Evolutionary conservation across 2,329 filamentous ascomycete species (phyloP), one percentile per base, ranked within the genome.

Genomic region (Tetracladium maxilliforme): DNA sequence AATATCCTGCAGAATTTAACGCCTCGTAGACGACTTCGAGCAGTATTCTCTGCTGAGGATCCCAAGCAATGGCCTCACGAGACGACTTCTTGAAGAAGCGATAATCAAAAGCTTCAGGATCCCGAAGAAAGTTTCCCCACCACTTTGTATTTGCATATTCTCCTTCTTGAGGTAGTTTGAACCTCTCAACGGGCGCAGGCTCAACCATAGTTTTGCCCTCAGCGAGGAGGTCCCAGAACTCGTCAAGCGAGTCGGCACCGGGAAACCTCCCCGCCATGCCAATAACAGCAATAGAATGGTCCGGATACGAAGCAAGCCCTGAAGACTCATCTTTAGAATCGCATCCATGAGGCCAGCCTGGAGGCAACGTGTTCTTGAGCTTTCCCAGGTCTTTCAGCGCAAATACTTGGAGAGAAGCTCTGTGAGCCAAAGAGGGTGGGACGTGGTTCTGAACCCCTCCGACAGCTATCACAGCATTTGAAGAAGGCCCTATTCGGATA

Each of bases 241-340:
- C 43, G 6, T 39, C 34, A 2, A 47, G 30, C 5, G 35, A 31
- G 10, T 44, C 42, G 3, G 40, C 45, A 3, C 44, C 44, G 2
- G 48, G 38, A 8, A 49, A 39, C 2, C 42, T 32, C 14, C 43
- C 40, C 4, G 45, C 34, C 45, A 49, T 49, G 3, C 48, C 47
- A 6, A 51, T 32, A 10, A 51, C 33, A 3, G 48, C 48, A 9
- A 51, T 44, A 15, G 39, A 41, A 17, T 38, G 26, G 31, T 6
- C n/a, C 17, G 31, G 29, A n/a, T 34, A 30, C 13, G 31, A 19
- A 10, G 23, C 5, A 12, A 10, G 10, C 1, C 18, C 30, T 10
- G 11, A 6, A 6, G 22, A 10, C 4, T 8, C 9, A 36, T 22
- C 16, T 21, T 22, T 7, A 27, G 18, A 4, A 23, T 17, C 9